These are phyloP conservation scores for Oryza meridionalis DNA, from an alignment of 176 grass and related monocot genomes.

Conservation along the genomic window DNA sequence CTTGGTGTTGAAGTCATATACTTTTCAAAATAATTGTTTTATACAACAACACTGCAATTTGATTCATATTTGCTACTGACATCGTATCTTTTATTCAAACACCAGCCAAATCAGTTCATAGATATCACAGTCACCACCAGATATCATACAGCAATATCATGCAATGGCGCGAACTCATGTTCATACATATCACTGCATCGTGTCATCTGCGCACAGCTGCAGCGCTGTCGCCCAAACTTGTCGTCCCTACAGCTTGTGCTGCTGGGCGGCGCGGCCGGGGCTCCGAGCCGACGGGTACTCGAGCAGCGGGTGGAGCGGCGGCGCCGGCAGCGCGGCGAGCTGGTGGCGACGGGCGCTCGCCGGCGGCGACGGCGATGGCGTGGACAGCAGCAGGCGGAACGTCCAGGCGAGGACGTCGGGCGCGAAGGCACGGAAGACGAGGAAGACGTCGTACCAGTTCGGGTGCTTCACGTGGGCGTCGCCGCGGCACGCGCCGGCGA, in stretches of 20 bases:
- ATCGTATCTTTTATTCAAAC: slow-evolving; percentile 1
- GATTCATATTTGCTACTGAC: not conserved
- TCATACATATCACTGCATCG: not conserved
- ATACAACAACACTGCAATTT: no score
- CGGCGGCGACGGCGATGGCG: not conserved
- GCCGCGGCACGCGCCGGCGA: slow-evolving; percentile 70
- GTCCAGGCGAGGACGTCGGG: slow-evolving; percentile 85
- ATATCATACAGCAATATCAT: not conserved
- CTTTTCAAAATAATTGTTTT: no score
- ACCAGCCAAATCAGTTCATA: not conserved
- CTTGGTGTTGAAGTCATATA: no score
- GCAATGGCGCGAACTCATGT: not conserved
- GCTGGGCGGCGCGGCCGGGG: slow-evolving; percentile 13
- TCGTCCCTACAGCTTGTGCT: slow-evolving; percentile 39
- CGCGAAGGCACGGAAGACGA: slow-evolving; percentile 74
- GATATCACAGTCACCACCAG: not conserved
- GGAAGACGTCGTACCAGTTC: slow-evolving; percentile 77
- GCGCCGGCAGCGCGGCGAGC: slow-evolving; percentile 42
- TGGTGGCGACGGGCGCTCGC: not conserved
- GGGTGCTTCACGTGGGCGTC: slow-evolving; percentile 67
- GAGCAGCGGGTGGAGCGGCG: slow-evolving; percentile 38
- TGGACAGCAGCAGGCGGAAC: slow-evolving; percentile 68
- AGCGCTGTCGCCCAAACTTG: no score
- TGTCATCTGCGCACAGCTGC: no score
- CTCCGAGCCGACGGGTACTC: slow-evolving; percentile 44